Evolutionary conservation across 2,329 filamentous ascomycete genomes (phyloP), one percentile per base, ranked within the genome.

Genomic region (Pyrenochaeta sp.): DNA sequence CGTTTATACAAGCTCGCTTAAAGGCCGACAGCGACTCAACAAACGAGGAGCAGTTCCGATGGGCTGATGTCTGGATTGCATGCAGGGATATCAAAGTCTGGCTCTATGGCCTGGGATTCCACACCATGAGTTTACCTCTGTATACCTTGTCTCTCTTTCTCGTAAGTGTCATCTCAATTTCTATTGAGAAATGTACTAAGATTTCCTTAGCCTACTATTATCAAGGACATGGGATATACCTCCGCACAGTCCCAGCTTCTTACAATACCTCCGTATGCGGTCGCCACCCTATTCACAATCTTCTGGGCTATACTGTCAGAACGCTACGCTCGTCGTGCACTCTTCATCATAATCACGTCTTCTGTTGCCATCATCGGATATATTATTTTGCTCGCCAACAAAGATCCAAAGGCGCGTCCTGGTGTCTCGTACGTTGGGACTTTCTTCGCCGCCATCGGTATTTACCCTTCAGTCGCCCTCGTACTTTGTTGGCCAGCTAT

Each of bases 1-100:
- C 78, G 0, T 85, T 83, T 51, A 83, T 92, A 43, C 81, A 85
- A 18, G 79, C 82, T 9, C 85, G 90, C 0, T 79, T 93, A 0
- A 85, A 85, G 9, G 81, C 82, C 4, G 89, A 92, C 61, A 87
- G 84, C 57, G 89, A 92, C 65, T 86, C 88, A 0, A 90, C 86
- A 0, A 83, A 87, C 4, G 78, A 87, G 42, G 90, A 94, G 60
- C 68, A 77, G 0, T 92, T 93, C 65, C 83, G 77, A 3, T 93
- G 90, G 90, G 71, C 61, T 0, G 86, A 87, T 17, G 90, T 92
- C 0, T 51, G 73, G 20, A 78, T 84, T 15, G 89, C 90, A 0
- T 71, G 91, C 35, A 84, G 80, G 46, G 73, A 75, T 30, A 43
- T 68, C 33, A 75, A 75, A 43, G 58, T 71, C 5, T 75, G 72